Base-by-base conservation (phyloP, 2,329 filamentous ascomycete genomes). In the Penicillium sp. region DNA sequence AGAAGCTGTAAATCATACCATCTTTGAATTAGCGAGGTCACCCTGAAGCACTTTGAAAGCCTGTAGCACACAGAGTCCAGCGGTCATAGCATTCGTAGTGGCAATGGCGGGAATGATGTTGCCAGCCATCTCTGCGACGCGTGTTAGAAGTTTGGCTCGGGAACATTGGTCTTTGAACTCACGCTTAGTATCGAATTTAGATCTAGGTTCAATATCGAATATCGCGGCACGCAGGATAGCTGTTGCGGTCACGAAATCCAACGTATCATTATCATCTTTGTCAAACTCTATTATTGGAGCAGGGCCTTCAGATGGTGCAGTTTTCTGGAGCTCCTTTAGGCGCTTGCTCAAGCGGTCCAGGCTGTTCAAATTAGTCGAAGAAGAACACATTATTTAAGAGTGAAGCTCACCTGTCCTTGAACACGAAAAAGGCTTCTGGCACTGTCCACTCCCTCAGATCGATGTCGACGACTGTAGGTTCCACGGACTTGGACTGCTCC, bases 41-140 rank as follows among this genome's bases (percentile, higher is more conserved):
- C 85, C 84, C 67, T 82, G 87, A 55, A 99, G 77, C 23, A 97
- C 88, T 73, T 97, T 97, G 80, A 95, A 94, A 0, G 92, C 88
- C 72, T 97, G 89, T 25, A 99, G 78, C 6, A 97, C 92, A 69
- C 92, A 97, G 9, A 99, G 82, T 12, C 91, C 89, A 15, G 94
- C 94, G 1, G 94, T 93, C 72, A 97, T 96, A 15, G 94, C 94
- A 72, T 99, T 99, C 0, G 94, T 97, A 0, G 94, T 99, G 5
- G 94, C 94, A 69, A 99, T 99, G 2, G 94, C 94, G 1, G 94
- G 94, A 58, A 99, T 99, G 67, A 99, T 99, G 71, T 99, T 99
- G 51, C 94, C 94, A 4, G 94, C 94, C 93, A 97, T 99, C 75
- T 99, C 89, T 82, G 46, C 66, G 40, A 61, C 55, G 29, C 20